Evolutionary conservation across 352 stramenopile genomes (phyloP), one percentile per base, ranked within the genome.

Genomic region (Globisporangium splendens): DNA sequence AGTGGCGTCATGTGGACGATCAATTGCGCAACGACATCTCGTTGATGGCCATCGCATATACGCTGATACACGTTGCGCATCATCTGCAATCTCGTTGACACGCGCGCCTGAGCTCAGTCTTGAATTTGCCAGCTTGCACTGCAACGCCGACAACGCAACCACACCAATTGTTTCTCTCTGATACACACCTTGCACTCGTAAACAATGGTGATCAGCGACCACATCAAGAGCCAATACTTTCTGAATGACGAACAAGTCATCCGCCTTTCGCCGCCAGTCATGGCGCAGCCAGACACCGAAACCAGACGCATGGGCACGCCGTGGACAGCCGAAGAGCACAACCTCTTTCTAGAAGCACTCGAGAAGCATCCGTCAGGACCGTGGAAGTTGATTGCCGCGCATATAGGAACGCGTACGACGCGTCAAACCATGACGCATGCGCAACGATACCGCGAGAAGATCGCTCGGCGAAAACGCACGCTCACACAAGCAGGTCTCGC

Each of bases 341-440:
- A 56, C 7, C 46, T 42, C 20, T 63, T 66, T 59, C 47, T 66
- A 14, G 11, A 44, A 21, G 52, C 39, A n/a, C 33, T 66, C 8
- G 35, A 61, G n/a, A 57, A 58, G 21, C 59, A 56, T 28, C 60
- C 54, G 15, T 21, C 20, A 5, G 60, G 54, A 8, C 60, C 56
- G 39, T 63, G 56, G 54, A 55, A 58, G 38, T n/a, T 42, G 1
- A 56, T 63, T 8, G 60, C 56, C 8, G 53, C 14, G 20, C 24
- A 56, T 14, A 48, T 66, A 38, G 60, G 50, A 22, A 63, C 54
- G 15, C 52, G 54, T 8, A 58, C 60, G 10, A 50, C 46, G 15
- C 46, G 46, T n/a, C 28, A 35, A 35, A 35, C 28, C 28, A 35
- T 35, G 28, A 35, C 28, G 8, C 46, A 50, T 8, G 46, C 46